Conservation (phyloP, 306 rosid genomes). For the Myrica gale region DNA sequence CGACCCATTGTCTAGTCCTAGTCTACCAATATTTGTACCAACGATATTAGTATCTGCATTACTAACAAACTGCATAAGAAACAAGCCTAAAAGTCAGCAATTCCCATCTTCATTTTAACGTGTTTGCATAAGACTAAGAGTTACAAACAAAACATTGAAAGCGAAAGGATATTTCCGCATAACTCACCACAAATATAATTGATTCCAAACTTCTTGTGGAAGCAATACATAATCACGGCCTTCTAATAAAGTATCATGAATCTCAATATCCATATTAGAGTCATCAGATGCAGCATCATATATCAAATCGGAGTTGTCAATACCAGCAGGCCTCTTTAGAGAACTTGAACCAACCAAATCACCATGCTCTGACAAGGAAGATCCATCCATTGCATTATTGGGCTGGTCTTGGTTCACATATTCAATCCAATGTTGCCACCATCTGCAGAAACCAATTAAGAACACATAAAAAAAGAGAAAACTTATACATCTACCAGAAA, state of each 20-base stretch:
- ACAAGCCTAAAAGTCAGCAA: neutral
- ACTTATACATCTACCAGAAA: neutral
- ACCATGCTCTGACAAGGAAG: slow-evolving; percentile 58
- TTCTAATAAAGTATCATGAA: slow-evolving; percentile 81
- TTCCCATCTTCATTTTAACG: neutral
- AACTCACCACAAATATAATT: slow-evolving; percentile 65
- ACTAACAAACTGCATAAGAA: neutral
- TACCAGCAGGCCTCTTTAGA: slow-evolving; percentile 68
- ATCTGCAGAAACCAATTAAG: slow-evolving; percentile 48
- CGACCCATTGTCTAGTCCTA: neutral
- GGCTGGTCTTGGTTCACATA: slow-evolving; percentile 93
- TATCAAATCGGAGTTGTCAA: slow-evolving; percentile 88
- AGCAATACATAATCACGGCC: slow-evolving; percentile 96
- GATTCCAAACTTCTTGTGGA: slow-evolving; percentile 90
- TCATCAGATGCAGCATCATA: slow-evolving; percentile 61
- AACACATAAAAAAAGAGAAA: slow-evolving; percentile 5
- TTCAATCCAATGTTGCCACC: slow-evolving; percentile 99
- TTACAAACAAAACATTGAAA: slow-evolving; percentile 20
- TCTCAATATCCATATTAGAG: slow-evolving; percentile 48
- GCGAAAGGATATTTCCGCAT: slow-evolving; percentile 11
- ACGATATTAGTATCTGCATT: neutral
- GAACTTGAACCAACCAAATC: slow-evolving; percentile 60
- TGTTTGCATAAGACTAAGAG: slow-evolving; percentile 10
- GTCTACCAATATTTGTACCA: neutral
- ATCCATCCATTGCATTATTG: slow-evolving; percentile 58